Conservation (phyloP, 192 early-diverging fungal species). For the Linnemannia exigua region DNA sequence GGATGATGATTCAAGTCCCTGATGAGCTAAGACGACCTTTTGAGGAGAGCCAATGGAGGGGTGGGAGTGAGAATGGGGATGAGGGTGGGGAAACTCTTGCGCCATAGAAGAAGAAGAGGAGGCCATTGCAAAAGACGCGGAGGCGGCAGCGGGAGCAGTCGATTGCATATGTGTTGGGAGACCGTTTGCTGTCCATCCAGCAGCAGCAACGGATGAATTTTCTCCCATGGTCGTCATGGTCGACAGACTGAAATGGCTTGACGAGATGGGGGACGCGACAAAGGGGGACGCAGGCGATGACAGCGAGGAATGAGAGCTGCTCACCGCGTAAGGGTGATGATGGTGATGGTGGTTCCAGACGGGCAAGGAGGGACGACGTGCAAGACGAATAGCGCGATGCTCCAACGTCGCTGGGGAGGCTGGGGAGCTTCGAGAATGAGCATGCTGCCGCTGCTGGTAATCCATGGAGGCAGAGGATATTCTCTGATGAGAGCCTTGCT, state of each 20-base stretch:
- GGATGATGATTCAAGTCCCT: neutral
- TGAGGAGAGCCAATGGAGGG: neutral
- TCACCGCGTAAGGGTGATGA: neutral
- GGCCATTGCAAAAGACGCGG: no score
- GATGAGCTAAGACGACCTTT: neutral
- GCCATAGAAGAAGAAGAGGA: neutral
- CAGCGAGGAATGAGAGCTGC: neutral
- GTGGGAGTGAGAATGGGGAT: no score
- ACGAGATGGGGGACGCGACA: neutral
- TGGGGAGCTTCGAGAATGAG: neutral
- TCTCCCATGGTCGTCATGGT: neutral
- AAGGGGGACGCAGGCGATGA: neutral
- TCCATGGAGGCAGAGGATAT: neutral
- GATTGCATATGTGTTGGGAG: neutral
- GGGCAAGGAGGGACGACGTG: constrained; percentile 1
- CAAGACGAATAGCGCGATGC: neutral
- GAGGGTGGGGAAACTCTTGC: neutral
- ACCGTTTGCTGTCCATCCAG: neutral
- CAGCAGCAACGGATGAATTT: neutral
- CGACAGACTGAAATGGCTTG: neutral
- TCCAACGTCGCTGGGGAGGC: neutral
- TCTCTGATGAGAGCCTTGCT: neutral
- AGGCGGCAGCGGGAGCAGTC: no score
- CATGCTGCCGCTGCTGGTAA: neutral
- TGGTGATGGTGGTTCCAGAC: neutral